Evolutionary conservation across 2,329 filamentous ascomycete species (phyloP).

Genomic region (Calonectria hawksworthii): DNA sequence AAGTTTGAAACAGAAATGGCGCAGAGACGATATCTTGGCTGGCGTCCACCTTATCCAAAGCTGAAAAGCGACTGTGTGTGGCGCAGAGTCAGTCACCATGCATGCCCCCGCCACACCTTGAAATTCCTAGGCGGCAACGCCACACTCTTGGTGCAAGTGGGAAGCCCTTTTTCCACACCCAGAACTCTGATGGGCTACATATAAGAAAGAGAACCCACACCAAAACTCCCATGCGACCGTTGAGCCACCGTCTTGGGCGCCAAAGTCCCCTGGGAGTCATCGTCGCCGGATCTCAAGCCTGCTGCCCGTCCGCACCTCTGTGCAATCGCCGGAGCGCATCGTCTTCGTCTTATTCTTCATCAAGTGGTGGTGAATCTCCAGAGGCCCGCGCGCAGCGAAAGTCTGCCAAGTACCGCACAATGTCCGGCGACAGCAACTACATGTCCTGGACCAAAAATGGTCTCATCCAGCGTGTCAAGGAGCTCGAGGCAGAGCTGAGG

Average conservation of each 20-base stretch:
- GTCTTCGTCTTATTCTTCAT: constrained; percentile 30
- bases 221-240: constrained; percentile 47
- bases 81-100: neutral
- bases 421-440: constrained; percentile 63
- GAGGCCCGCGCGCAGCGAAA: constrained; percentile 31
- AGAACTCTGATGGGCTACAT: constrained; percentile 40
- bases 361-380: constrained; percentile 43
- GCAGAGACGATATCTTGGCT: constrained; percentile 12
- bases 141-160: constrained; percentile 35
- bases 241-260: constrained; percentile 43
- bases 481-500: constrained; percentile 76
- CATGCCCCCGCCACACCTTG: constrained; percentile 35
- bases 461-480: constrained; percentile 76
- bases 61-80: neutral
- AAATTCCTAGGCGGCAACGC: constrained; percentile 21
- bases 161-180: constrained; percentile 42
- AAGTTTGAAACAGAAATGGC: constrained; percentile 13
- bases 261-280: constrained; percentile 42
- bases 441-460: constrained; percentile 76
- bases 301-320: constrained; percentile 2
- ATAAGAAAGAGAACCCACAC: constrained; percentile 43
- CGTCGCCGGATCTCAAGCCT: constrained; percentile 30
- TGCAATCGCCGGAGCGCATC: constrained; percentile 16
- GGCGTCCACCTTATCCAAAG: neutral
- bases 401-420: constrained; percentile 43